A percentile compares a stretch with the other conserved stretches of the same genome.
phyloP scores from a whole-genome alignment of 805 yeast genomes.

The Hanseniaspora meyeri region DNA sequence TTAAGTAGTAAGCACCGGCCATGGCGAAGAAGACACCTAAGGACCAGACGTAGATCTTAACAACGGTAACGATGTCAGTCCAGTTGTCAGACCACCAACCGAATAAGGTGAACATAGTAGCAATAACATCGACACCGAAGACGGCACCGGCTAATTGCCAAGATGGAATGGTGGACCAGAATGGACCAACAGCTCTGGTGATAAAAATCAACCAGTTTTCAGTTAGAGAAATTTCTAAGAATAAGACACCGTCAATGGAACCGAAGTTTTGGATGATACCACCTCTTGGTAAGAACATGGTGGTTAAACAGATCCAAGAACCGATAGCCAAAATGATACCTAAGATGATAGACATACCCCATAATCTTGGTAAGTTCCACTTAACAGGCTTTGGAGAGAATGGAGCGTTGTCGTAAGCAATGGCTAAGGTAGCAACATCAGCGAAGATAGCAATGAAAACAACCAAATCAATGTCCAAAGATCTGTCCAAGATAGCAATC shows the following conservation, averaged over 20 bases:
- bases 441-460: slow-evolving; percentile 96
- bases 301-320: slow-evolving; percentile 89
- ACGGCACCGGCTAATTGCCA: slow-evolving; percentile 97
- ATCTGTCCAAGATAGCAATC: slow-evolving; percentile 84
- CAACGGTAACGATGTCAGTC: slow-evolving; percentile 91
- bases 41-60: slow-evolving; percentile 89
- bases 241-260: slow-evolving; percentile 82
- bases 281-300: slow-evolving; percentile 81
- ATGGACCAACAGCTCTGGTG: slow-evolving; percentile 95
- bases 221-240: slow-evolving; percentile 86
- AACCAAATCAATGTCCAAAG: slow-evolving; percentile 78
- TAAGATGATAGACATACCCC: slow-evolving; percentile 89
- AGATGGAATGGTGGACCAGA: slow-evolving; percentile 93
- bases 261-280: slow-evolving; percentile 96
- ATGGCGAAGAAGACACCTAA: slow-evolving; percentile 92
- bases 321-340: slow-evolving; percentile 81
- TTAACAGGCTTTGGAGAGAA: slow-evolving; percentile 85
- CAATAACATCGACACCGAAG: slow-evolving; percentile 74
- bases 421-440: slow-evolving; percentile 92
- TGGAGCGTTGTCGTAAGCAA: slow-evolving; percentile 96
- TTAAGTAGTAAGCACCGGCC: slow-evolving; percentile 93
- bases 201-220: slow-evolving; percentile 96
- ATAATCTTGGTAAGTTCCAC: slow-evolving; percentile 93
- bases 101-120: slow-evolving; percentile 83
- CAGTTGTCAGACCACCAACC: slow-evolving; percentile 98